Base-by-base conservation (phyloP, 2,329 filamentous ascomycete genomes). In the Fusarium illudens region DNA sequence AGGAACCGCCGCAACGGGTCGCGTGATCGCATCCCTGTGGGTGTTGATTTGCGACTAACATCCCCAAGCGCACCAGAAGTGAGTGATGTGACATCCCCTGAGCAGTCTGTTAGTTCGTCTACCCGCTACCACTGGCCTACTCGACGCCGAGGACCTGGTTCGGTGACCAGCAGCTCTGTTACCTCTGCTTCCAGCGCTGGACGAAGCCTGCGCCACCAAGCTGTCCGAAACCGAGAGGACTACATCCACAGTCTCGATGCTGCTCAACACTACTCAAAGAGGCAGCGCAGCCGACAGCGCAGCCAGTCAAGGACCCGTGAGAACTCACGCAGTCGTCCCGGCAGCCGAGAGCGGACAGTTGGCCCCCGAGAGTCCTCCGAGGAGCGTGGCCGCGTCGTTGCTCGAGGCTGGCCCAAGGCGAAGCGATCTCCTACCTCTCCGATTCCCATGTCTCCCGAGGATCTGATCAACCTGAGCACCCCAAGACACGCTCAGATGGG, bases 391-490 rank as follows among this genome's bases (percentile, higher is more conserved):
- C 87, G 92, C 65, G 85, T 85, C 22, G 82, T 86, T 12, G 84
- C 87, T 44, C 87, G 90, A 20, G 90, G 89, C 67, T 93, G 84
- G 60, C 80, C 91, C 65, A 91, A 89, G 74, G 88, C 91, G 17
- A 97, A 97, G 79, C 86, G 92, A 20, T 97, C 95, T 1, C 95
- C 95, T 1, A 96, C 93, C 2, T 97, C 95, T 0, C 95, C 95
- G 0, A 86, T 97, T 2, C 93, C 94, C 4, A 97, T 97, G 94
- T 97, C 94, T 4, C 94, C 94, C 0, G 93, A 97, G 72, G 94
- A 97, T 73, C 77, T 92, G 62, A 87, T 89, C 74, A 90, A 87
- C 70, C 78, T 91, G 51, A 86, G 85, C 65, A 86, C 82, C 1
- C 82, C 84, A 1, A 80, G 74, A 27, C 72, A 73, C 67, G 75